Conservation (phyloP, 2,329 filamentous ascomycete species). For the Ceratocystis albifundus region DNA sequence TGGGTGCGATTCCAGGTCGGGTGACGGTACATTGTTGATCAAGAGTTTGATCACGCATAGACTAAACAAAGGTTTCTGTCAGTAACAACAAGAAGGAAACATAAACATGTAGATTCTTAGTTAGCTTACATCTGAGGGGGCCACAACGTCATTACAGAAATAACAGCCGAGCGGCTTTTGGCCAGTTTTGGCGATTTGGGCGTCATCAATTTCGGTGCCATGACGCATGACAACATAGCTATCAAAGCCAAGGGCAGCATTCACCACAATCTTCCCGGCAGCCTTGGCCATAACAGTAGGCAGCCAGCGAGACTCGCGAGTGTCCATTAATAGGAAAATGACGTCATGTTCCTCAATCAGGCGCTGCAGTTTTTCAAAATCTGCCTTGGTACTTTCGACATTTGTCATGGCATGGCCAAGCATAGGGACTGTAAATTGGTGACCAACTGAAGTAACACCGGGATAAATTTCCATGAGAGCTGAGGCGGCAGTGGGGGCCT, state of each 20-base stretch:
- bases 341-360: constrained; percentile 79
- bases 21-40: constrained; percentile 98
- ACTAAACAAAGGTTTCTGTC: constrained; percentile 41
- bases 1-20: constrained; percentile 78
- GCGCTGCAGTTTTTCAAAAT: constrained; percentile 63
- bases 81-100: constrained; percentile 10
- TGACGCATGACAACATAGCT: constrained; percentile 97
- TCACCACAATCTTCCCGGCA: constrained; percentile 87
- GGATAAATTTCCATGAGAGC: constrained; percentile 80
- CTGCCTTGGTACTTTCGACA: constrained; percentile 48
- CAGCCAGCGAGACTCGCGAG: constrained; percentile 85
- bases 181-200: constrained; percentile 48
- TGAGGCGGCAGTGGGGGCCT: constrained; percentile 69
- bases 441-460: constrained; percentile 68
- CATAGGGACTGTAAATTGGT: constrained; percentile 86
- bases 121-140: constrained; percentile 71
- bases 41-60: constrained; percentile 83
- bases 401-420: constrained; percentile 75
- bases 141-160: constrained; percentile 96
- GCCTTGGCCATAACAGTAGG: constrained; percentile 95
- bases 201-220: constrained; percentile 48
- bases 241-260: constrained; percentile 90
- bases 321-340: constrained; percentile 95
- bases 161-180: constrained; percentile 76
- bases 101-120: neutral